Conservation (phyloP, 805 yeast genomes). For the Ogataea sp. region DNA sequence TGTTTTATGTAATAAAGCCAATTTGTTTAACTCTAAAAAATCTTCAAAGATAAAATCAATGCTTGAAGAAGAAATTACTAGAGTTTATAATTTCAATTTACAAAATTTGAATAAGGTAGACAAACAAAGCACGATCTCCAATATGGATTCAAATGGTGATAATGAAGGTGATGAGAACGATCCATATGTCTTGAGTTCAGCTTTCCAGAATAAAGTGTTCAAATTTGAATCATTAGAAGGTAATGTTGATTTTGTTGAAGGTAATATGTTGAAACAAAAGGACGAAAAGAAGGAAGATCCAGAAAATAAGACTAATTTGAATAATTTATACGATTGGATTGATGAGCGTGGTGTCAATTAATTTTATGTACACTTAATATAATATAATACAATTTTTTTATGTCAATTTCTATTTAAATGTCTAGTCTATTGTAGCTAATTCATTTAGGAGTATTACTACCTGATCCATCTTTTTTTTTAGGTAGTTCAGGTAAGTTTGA, state of each 20-base stretch:
- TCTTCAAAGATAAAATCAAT: slow-evolving; percentile 47
- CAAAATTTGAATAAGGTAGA: slow-evolving; percentile 38
- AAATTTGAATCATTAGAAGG: slow-evolving; percentile 66
- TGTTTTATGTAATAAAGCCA: slow-evolving; percentile 80
- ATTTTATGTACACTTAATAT: neutral
- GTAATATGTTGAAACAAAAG: slow-evolving; percentile 52
- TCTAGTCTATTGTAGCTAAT: too few relatives aligned
- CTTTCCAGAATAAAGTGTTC: slow-evolving; percentile 38
- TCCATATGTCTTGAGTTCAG: slow-evolving; percentile 27
- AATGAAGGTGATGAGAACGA: slow-evolving; percentile 10
- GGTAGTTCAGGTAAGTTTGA: slow-evolving; percentile 10
- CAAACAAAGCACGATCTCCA: slow-evolving; percentile 32
- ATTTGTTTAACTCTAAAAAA: slow-evolving; percentile 77
- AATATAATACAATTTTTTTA: too few relatives aligned
- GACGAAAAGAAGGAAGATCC: too few relatives aligned
- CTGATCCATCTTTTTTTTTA: neutral
- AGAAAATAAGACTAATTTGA: too few relatives aligned
- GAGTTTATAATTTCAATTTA: slow-evolving; percentile 40
- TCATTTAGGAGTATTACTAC: neutral
- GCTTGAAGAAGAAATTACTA: slow-evolving; percentile 58
- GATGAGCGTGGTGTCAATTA: slow-evolving; percentile 62
- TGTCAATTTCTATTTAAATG: too few relatives aligned
- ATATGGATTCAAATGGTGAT: slow-evolving; percentile 14
- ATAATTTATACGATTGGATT: slow-evolving; percentile 71
- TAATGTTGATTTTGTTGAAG: slow-evolving; percentile 59